These are phyloP conservation scores for Chrysopogon serrulatus DNA, from an alignment of 176 grass and related monocot genomes.

Conservation along the genomic window DNA sequence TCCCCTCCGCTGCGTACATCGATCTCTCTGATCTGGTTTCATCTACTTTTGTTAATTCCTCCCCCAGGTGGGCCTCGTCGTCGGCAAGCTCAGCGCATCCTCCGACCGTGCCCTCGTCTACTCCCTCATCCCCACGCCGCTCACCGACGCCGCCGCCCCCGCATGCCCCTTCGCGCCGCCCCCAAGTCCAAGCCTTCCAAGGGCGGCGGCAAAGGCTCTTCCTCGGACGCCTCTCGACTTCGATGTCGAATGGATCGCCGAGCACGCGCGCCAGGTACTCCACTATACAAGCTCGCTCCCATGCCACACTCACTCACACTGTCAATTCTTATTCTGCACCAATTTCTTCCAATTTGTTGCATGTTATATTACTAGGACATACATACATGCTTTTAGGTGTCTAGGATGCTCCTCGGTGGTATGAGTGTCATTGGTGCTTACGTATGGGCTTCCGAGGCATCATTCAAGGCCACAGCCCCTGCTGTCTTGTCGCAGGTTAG, in stretches of 20 bases:
- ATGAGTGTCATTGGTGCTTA: slow-evolving; percentile 78
- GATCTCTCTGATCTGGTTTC: neutral
- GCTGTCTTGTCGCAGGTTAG: slow-evolving; percentile 59
- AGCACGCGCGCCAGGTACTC: slow-evolving; percentile 77
- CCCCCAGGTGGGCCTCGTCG: slow-evolving; percentile 77
- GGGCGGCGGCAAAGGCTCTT: neutral
- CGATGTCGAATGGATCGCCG: slow-evolving; percentile 86
- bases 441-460: slow-evolving; percentile 77
- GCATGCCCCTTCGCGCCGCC: slow-evolving; percentile 60
- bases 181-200: slow-evolving; percentile 26
- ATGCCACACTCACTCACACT: neutral
- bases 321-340: neutral
- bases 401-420: slow-evolving; percentile 87
- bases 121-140: slow-evolving; percentile 80
- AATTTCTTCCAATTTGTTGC: neutral
- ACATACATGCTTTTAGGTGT: slow-evolving; percentile 36
- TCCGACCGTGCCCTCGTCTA: slow-evolving; percentile 77
- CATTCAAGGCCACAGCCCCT: slow-evolving; percentile 76
- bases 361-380: neutral
- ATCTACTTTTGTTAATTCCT: neutral
- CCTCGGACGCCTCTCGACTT: slow-evolving; percentile 41
- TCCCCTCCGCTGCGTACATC: neutral
- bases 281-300: neutral
- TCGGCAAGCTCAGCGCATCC: slow-evolving; percentile 74
- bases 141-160: slow-evolving; percentile 56